phyloP scores from a whole-genome alignment of 1,284 basidiomycete species.

The Filobasidium uniguttulatum region DNA sequence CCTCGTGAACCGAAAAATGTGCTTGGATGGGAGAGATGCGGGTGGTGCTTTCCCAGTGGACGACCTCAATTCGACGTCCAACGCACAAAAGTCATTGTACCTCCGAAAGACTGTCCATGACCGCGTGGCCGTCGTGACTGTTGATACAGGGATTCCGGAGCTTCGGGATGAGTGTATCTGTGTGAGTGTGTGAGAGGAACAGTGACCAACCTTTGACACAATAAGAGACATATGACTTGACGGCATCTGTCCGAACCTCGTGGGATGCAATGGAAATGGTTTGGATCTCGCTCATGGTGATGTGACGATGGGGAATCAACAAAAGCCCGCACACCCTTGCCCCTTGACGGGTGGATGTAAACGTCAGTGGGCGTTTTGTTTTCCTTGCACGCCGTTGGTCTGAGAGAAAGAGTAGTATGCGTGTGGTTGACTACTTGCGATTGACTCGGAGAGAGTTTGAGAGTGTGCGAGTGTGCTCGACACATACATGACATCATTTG shows the following conservation, averaged over 20 bases:
- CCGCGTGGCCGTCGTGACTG: constrained; percentile 41
- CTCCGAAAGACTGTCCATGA: constrained; percentile 87
- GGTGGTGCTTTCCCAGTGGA: constrained; percentile 59
- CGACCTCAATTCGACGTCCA: constrained; percentile 66
- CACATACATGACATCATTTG: too few relatives aligned
- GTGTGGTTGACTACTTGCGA: too few relatives aligned
- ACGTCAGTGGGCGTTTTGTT: too few relatives aligned
- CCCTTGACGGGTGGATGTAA: too few relatives aligned
- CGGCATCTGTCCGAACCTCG: constrained; percentile 25
- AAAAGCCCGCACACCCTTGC: too few relatives aligned
- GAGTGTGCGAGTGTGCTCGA: too few relatives aligned
- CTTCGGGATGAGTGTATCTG: not conserved
- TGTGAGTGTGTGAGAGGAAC: not conserved
- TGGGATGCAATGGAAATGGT: constrained; percentile 33
- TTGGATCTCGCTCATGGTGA: constrained; percentile 32
- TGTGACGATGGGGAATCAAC: not conserved
- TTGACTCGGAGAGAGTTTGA: too few relatives aligned
- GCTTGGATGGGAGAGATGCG: constrained; percentile 63
- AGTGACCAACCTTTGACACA: constrained; percentile 30
- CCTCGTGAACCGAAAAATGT: constrained; percentile 46
- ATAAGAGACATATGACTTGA: constrained; percentile 34
- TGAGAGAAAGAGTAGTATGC: too few relatives aligned
- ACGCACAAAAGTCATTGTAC: constrained; percentile 82
- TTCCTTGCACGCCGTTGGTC: too few relatives aligned
- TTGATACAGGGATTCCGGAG: not conserved